Percentiles rank a stretch among this genome's conserved stretches.
These are phyloP conservation scores for Suhomyces kilbournensis DNA, from an alignment of 805 yeast genomes.

Conservation along the genomic window DNA sequence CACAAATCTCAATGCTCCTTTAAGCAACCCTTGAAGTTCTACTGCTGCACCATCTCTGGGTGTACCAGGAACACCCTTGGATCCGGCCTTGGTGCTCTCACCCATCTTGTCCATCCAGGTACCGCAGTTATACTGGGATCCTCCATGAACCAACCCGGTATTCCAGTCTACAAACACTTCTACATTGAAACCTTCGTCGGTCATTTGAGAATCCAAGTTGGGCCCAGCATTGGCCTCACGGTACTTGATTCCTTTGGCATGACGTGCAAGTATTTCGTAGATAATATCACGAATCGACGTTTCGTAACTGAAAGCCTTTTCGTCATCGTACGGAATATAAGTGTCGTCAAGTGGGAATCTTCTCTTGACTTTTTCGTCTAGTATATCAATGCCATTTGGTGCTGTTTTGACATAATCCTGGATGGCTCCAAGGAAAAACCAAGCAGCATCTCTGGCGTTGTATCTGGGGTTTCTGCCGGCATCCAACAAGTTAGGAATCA, in stretches of 20 bases:
- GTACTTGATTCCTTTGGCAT: conserved; percentile 82
- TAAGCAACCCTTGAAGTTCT: conserved; percentile 85
- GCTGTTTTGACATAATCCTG: conserved; percentile 74
- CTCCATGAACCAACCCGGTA: conserved; percentile 86
- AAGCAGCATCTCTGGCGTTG: conserved; percentile 95
- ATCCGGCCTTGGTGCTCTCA: conserved; percentile 78
- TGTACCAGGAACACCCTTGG: conserved; percentile 93
- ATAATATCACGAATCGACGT: conserved; percentile 72
- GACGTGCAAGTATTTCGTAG: conserved; percentile 80
- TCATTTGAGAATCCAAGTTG: conserved; percentile 86
- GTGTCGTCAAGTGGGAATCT: conserved; percentile 89
- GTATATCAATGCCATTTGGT: conserved; percentile 65
- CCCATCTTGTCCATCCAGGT: conserved; percentile 99
- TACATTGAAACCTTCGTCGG: conserved; percentile 86
- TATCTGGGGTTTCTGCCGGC: conserved; percentile 92
- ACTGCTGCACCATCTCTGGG: conserved; percentile 97
- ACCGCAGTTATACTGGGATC: conserved; percentile 90
- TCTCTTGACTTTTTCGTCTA: conserved; percentile 71
- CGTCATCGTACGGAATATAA: conserved; percentile 65
- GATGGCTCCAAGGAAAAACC: conserved; percentile 89
- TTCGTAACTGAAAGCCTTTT: conserved; percentile 70
- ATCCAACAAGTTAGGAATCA: conserved; percentile 89
- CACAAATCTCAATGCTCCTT: conserved; percentile 81
- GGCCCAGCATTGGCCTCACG: conserved; percentile 96
- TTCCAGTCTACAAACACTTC: conserved; percentile 79